phyloP scores from a whole-genome alignment of 495 filamentous ascomycete genomes.

The Aspergillus avenaceus region DNA sequence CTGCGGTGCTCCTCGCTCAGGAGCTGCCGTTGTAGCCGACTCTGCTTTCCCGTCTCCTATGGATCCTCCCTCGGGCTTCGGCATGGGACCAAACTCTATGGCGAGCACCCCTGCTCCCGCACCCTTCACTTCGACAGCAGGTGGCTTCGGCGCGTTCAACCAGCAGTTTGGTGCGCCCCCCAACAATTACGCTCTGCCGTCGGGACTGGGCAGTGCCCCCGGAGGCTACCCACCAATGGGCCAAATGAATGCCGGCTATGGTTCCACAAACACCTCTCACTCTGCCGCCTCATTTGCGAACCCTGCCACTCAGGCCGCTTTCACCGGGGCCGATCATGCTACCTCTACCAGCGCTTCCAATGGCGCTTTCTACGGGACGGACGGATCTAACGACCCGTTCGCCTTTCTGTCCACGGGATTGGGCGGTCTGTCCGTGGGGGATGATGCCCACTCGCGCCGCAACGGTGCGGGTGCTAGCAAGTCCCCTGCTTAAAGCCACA shows the following conservation, averaged over 20 bases:
- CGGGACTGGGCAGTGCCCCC: slow-evolving; percentile 76
- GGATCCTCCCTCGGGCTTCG: slow-evolving; percentile 77
- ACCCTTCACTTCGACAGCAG: slow-evolving; percentile 68
- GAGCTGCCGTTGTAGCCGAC: slow-evolving; percentile 89
- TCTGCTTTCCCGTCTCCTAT: slow-evolving; percentile 88
- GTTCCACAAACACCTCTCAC: slow-evolving; percentile 61
- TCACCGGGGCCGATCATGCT: slow-evolving; percentile 77
- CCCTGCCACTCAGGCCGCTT: slow-evolving; percentile 86
- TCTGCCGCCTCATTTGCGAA: slow-evolving; percentile 90
- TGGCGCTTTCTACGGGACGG: slow-evolving; percentile 53
- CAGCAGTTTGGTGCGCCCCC: slow-evolving; percentile 87
- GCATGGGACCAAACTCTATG: slow-evolving; percentile 75
- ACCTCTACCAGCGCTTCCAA: slow-evolving; percentile 50
- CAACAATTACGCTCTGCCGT: slow-evolving; percentile 86
- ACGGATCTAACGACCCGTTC: slow-evolving; percentile 75
- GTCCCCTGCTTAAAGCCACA: slow-evolving; percentile 39
- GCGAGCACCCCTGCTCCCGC: slow-evolving; percentile 79
- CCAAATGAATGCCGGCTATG: slow-evolving; percentile 68
- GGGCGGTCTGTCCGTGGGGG: slow-evolving; percentile 73
- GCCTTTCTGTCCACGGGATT: slow-evolving; percentile 83
- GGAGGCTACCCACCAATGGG: slow-evolving; percentile 76
- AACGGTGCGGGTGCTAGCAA: slow-evolving; percentile 59
- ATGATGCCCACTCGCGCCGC: slow-evolving; percentile 70
- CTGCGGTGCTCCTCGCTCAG: slow-evolving; percentile 90
- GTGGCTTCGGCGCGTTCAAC: slow-evolving; percentile 71